These are phyloP conservation scores for Fusarium praegraminearum DNA, from an alignment of 2,329 filamentous ascomycete genomes.

Conservation along the genomic window DNA sequence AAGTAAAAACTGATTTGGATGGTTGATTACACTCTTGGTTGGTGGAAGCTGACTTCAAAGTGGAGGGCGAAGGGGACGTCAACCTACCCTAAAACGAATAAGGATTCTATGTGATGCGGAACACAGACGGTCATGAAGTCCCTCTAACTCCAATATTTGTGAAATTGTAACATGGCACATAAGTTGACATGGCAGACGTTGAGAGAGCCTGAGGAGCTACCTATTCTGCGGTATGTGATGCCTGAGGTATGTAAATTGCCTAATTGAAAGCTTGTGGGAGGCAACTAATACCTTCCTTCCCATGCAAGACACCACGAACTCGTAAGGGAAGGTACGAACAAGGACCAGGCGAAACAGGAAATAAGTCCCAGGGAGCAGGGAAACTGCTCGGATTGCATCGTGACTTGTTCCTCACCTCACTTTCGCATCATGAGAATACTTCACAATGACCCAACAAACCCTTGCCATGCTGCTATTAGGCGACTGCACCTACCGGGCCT, in stretches of 20 bases:
- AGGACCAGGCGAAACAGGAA: neutral
- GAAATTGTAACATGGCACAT: neutral
- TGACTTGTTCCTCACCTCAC: conserved; percentile 21
- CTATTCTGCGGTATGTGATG: neutral
- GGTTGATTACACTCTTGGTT: conserved; percentile 30
- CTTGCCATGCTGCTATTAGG: neutral
- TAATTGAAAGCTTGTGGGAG: neutral
- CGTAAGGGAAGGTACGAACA: conserved; percentile 2
- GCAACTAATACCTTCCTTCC: conserved; percentile 14
- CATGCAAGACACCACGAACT: neutral
- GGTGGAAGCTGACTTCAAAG: conserved; percentile 31
- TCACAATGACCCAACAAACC: conserved; percentile 11
- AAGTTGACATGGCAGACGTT: neutral
- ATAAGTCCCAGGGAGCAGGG: neutral
- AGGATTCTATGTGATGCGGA: conserved; percentile 7
- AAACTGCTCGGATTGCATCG: neutral
- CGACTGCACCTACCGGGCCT: conserved; percentile 5
- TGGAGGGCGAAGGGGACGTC: conserved; percentile 30
- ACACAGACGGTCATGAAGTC: neutral
- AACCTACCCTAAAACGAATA: conserved; percentile 14
- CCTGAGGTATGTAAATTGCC: conserved; percentile 8
- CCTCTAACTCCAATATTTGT: neutral
- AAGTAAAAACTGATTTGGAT: conserved; percentile 30
- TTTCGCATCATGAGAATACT: conserved; percentile 3
- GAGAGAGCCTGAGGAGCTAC: neutral